phyloP scores from a whole-genome alignment of 179 eudicot genomes.

The Vitellaria paradoxa region DNA sequence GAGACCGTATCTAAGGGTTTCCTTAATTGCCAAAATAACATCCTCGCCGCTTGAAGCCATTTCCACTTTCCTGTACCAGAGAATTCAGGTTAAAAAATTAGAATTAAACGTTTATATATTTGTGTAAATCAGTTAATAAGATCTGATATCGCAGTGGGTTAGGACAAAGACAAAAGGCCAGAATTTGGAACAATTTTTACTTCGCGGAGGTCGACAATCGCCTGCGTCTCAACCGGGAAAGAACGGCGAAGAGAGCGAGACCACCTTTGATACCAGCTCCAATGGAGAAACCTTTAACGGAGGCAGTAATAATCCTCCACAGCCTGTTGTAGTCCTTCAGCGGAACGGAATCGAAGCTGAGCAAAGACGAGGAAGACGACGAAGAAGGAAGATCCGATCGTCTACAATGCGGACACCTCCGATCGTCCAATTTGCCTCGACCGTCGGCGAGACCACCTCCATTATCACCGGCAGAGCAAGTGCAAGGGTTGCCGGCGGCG shows the following conservation, averaged over 20 bases:
- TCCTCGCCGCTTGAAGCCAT: conserved; percentile 57
- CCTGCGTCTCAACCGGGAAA: conserved; percentile 76
- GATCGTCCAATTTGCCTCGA: conserved; percentile 8
- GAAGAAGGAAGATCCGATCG: conserved; percentile 40
- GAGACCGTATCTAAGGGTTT: conserved; percentile 89
- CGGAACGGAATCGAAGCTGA: conserved; percentile 45
- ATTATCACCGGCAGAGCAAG: conserved; percentile 19
- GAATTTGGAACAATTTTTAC: conserved; percentile 23
- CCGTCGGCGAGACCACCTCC: conserved; percentile 13
- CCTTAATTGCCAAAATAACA: conserved; percentile 55
- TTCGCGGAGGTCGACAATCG: conserved; percentile 33
- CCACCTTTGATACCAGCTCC: conserved; percentile 98
- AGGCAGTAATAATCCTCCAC: conserved; percentile 52
- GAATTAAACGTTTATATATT: background rate
- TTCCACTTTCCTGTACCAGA: conserved; percentile 46
- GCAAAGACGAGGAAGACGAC: conserved; percentile 41
- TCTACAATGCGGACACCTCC: conserved; percentile 49
- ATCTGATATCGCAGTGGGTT: background rate
- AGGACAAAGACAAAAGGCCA: background rate
- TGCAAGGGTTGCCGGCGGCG: conserved; percentile 20
- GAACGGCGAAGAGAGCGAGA: conserved; percentile 72
- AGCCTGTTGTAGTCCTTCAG: conserved; percentile 52
- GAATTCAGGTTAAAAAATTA: background rate
- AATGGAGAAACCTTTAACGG: conserved; percentile 73
- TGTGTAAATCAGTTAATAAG: background rate